A percentile compares a stretch with the other conserved stretches of the same genome.
phyloP scores from a whole-genome alignment of 1,284 basidiomycete species.

The Naganishia liquefaciens region DNA sequence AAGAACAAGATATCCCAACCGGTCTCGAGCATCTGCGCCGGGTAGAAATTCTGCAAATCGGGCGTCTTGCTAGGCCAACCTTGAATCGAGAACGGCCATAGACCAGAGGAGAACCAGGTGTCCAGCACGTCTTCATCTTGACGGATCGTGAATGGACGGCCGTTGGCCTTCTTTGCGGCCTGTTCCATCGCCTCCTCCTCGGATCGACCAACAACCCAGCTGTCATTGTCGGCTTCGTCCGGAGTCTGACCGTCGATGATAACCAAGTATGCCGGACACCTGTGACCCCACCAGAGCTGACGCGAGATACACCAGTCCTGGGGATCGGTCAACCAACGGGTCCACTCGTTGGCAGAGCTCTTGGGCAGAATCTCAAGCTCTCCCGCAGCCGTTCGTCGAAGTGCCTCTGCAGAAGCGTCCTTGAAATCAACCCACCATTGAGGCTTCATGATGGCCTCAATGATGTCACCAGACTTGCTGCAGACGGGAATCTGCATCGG shows the following conservation, averaged over 20 bases:
- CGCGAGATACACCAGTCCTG: constrained; percentile 99
- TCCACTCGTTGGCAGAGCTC: constrained; percentile 90
- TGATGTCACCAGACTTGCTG: constrained; percentile 94
- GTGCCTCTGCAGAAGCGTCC: constrained; percentile 84
- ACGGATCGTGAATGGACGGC: constrained; percentile 72
- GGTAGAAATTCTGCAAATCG: constrained; percentile 82
- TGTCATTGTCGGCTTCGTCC: constrained; percentile 72
- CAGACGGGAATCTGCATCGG: constrained; percentile 93
- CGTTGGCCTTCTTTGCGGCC: constrained; percentile 71
- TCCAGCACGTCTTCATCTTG: constrained; percentile 98
- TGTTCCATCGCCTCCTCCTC: constrained; percentile 77
- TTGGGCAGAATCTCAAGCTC: constrained; percentile 83
- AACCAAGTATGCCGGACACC: constrained; percentile 92
- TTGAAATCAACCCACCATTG: constrained; percentile 99
- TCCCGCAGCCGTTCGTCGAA: constrained; percentile 80
- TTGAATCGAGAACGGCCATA: constrained; percentile 98
- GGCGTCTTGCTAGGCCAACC: constrained; percentile 90
- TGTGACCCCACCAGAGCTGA: constrained; percentile 99
- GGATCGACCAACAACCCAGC: constrained; percentile 89
- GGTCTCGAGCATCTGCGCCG: constrained; percentile 86
- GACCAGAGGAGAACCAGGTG: constrained; percentile 97
- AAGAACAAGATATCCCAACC: constrained; percentile 99
- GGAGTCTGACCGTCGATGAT: constrained; percentile 75
- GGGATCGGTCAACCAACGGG: constrained; percentile 91
- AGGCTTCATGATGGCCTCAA: constrained; percentile 94